These are phyloP conservation scores for Powellomyces hirtus DNA, from an alignment of 192 early-diverging fungal species.

Conservation along the genomic window DNA sequence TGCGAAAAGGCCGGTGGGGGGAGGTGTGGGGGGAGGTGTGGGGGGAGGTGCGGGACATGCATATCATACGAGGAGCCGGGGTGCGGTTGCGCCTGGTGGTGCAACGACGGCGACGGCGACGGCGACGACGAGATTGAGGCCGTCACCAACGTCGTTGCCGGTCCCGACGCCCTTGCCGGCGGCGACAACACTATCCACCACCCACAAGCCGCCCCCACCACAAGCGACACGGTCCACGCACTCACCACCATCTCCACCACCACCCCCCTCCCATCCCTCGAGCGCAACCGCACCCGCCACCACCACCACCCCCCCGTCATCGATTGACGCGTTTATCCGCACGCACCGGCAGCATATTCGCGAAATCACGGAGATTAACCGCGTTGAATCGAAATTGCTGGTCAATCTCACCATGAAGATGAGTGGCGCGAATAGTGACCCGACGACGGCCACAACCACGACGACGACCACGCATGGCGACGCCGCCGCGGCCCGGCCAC, in stretches of 20 bases:
- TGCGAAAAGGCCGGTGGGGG: too few species aligned
- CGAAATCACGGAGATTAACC: constrained; percentile 44
- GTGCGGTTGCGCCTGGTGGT: too few species aligned
- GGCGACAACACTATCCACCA: too few species aligned
- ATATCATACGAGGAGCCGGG: too few species aligned
- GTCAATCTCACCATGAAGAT: constrained; percentile 47
- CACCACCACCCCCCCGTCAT: neutral
- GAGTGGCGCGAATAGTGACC: too few species aligned
- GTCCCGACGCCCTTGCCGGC: too few species aligned
- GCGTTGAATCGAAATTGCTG: constrained; percentile 48
- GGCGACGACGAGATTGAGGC: too few species aligned
- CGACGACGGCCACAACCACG: too few species aligned
- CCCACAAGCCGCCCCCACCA: neutral
- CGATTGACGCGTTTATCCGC: constrained; percentile 34
- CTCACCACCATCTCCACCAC: neutral
- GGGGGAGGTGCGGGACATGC: too few species aligned
- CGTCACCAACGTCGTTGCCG: too few species aligned
- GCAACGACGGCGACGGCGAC: too few species aligned
- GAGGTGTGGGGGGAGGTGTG: too few species aligned
- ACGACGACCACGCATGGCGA: neutral
- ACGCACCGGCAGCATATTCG: constrained; percentile 49
- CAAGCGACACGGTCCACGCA: neutral
- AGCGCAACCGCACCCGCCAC: neutral
- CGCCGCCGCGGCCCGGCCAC: neutral
- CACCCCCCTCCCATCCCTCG: neutral